Conservation (phyloP, 1,284 basidiomycete species). For the Neonothopanus nambi region DNA sequence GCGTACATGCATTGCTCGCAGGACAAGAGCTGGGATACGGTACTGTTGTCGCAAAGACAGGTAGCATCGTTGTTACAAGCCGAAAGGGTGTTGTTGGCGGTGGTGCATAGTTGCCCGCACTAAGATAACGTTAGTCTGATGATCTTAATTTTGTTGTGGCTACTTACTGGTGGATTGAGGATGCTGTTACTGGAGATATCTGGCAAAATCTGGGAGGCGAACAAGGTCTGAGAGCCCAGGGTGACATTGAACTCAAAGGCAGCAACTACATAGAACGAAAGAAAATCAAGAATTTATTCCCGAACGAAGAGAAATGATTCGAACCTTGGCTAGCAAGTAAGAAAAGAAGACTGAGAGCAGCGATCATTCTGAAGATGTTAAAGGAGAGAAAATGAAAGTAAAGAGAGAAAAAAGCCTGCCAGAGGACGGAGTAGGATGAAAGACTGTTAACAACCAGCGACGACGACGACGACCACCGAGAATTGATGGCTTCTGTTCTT, state of each 20-base stretch:
- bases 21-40: constrained; percentile 38
- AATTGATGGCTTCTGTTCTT: not conserved
- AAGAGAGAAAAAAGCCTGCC: constrained; percentile 34
- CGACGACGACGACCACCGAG: constrained; percentile 16
- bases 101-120: constrained; percentile 32
- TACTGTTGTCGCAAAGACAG: constrained; percentile 53
- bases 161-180: not conserved
- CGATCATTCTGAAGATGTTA: constrained; percentile 30
- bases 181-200: not conserved
- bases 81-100: constrained; percentile 36
- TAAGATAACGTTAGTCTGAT: not conserved
- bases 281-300: not conserved
- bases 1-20: constrained; percentile 70
- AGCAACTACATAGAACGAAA: constrained; percentile 28
- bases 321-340: constrained; percentile 59
- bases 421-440: constrained; percentile 28
- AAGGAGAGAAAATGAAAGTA: constrained; percentile 7
- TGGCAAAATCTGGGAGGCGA: constrained; percentile 45
- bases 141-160: no score
- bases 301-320: constrained; percentile 7
- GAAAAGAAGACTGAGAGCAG: constrained; percentile 33
- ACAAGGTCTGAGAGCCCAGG: constrained; percentile 41
- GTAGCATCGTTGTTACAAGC: constrained; percentile 40
- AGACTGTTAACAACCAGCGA: not conserved
- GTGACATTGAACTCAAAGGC: constrained; percentile 50